Conservation (phyloP, 352 stramenopile species). For the Pythium vanterpoolii region DNA sequence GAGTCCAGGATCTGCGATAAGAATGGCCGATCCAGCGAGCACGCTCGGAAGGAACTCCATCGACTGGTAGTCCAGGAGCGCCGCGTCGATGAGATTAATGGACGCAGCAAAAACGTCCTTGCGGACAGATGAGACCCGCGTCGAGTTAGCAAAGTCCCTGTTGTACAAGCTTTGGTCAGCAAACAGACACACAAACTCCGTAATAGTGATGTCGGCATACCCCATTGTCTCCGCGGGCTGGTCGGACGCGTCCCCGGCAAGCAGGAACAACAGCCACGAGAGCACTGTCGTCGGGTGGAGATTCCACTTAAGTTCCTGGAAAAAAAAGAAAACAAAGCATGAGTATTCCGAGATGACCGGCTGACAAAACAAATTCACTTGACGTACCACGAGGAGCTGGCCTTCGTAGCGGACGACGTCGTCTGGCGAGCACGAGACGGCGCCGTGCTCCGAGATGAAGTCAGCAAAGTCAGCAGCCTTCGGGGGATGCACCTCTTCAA, state of each 20-base stretch:
- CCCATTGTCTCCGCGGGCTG: conserved; percentile 69
- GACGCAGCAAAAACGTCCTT: conserved; percentile 73
- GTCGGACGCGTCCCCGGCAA: conserved; percentile 60
- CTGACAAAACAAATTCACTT: neutral
- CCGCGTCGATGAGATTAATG: conserved; percentile 67
- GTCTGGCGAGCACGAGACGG: conserved; percentile 36
- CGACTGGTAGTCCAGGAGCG: conserved; percentile 74
- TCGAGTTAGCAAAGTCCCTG: conserved; percentile 66
- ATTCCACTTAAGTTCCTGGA: conserved; percentile 81
- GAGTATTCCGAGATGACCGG: neutral
- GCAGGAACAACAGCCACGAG: conserved; percentile 75
- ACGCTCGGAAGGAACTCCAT: conserved; percentile 76
- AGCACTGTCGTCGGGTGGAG: conserved; percentile 71
- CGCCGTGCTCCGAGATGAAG: conserved; percentile 52
- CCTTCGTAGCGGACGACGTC: conserved; percentile 60
- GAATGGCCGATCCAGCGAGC: conserved; percentile 62
- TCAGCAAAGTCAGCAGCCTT: conserved; percentile 66
- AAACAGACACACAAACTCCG: neutral
- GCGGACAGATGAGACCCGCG: conserved; percentile 52
- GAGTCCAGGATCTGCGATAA: conserved; percentile 62
- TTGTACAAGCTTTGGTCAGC: neutral
- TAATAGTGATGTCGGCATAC: conserved; percentile 16
- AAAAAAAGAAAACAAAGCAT: neutral
- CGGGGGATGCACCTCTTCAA: conserved; percentile 76
- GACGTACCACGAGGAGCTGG: conserved; percentile 58